These are phyloP conservation scores for Alliaria petiolata DNA, from an alignment of 345 rosid species.

Conservation along the genomic window DNA sequence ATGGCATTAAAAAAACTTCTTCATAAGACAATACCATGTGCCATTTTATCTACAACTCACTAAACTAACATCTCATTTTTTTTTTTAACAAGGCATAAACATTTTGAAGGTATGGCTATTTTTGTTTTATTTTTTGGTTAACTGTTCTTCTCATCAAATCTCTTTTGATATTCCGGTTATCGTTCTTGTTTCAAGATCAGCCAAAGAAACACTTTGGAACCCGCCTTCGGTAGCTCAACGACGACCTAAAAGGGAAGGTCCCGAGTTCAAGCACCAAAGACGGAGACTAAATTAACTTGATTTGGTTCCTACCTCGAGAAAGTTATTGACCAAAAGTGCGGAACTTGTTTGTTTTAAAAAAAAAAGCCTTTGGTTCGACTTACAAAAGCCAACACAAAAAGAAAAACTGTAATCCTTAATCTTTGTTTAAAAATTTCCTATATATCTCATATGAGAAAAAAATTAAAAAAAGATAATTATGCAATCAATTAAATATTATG, in stretches of 20 bases:
- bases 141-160: neutral
- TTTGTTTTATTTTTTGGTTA: neutral
- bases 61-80: neutral
- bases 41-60: constrained; percentile 22
- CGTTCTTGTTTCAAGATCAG: neutral
- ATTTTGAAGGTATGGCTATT: neutral
- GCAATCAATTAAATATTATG: constrained; percentile 17
- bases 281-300: neutral
- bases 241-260: neutral
- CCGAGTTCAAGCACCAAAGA: neutral
- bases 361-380: neutral
- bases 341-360: neutral
- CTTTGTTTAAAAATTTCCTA: neutral
- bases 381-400: neutral
- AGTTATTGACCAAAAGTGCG: neutral
- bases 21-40: constrained; percentile 21
- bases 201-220: neutral
- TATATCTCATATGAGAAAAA: neutral
- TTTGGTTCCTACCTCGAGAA: neutral
- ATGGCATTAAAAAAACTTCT: neutral
- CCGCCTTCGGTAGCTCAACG: neutral
- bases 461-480: neutral
- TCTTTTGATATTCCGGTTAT: neutral
- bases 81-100: neutral
- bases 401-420: neutral